Percentiles rank a stretch among this genome's conserved stretches.
Evolutionary conservation across 2,329 filamentous ascomycete species (phyloP).

Genomic region (Penicillium glabrum): DNA sequence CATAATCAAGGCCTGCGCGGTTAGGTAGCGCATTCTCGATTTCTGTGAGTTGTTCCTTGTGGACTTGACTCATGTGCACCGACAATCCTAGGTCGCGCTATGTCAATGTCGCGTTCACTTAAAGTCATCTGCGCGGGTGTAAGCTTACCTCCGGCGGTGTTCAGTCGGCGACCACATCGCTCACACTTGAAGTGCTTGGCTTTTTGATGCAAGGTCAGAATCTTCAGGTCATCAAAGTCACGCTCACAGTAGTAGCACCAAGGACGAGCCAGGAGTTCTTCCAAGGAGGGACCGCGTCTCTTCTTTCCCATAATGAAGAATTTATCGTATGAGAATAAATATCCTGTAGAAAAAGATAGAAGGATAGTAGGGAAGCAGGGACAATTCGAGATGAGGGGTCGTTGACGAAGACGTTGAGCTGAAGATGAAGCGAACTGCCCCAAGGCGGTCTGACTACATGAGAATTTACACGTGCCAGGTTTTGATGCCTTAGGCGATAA

Average conservation of each 20-base stretch:
- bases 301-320: slow-evolving; percentile 74
- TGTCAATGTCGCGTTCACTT: not conserved
- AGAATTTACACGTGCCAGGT: not conserved
- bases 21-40: slow-evolving; percentile 93
- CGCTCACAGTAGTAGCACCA: slow-evolving; percentile 99
- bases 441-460: not conserved
- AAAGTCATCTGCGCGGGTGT: not conserved
- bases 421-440: not conserved
- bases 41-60: slow-evolving; percentile 84
- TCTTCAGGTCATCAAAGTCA: slow-evolving; percentile 96
- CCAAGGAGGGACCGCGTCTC: slow-evolving; percentile 81
- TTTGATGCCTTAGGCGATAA: slow-evolving; percentile 1
- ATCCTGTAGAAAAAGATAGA: not conserved
- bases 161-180: slow-evolving; percentile 79
- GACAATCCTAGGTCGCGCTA: slow-evolving; percentile 69
- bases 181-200: slow-evolving; percentile 99
- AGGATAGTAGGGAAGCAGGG: not conserved
- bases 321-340: not conserved
- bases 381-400: not conserved
- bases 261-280: slow-evolving; percentile 81
- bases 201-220: slow-evolving; percentile 95
- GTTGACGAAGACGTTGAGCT: not conserved
- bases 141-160: slow-evolving; percentile 83
- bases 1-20: slow-evolving; percentile 79
- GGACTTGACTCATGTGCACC: slow-evolving; percentile 97